phyloP scores from a whole-genome alignment of 768 basidiomycete genomes.

The Megacollybia marginata region DNA sequence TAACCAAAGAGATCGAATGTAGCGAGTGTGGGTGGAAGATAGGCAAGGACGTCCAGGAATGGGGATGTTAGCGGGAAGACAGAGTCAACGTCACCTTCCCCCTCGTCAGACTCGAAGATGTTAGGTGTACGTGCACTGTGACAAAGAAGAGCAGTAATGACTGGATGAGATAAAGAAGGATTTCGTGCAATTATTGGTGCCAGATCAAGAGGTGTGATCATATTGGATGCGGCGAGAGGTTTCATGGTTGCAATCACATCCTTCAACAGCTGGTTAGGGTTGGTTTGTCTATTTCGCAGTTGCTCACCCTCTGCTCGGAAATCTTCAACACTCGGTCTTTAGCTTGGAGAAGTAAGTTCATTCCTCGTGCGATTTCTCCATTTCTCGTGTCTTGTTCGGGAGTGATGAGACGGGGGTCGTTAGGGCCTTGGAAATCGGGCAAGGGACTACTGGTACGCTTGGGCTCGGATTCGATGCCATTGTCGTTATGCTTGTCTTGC shows the following conservation, averaged over 20 bases:
- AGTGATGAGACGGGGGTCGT: constrained; percentile 21
- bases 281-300: background rate
- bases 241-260: constrained; percentile 46
- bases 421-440: background rate
- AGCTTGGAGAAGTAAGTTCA: constrained; percentile 62
- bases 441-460: background rate
- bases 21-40: constrained; percentile 63
- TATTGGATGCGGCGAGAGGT: constrained; percentile 33
- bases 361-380: constrained; percentile 52
- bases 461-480: no score
- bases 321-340: constrained; percentile 68
- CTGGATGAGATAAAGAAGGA: constrained; percentile 60
- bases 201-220: constrained; percentile 65
- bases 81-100: no score
- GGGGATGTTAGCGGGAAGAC: constrained; percentile 5
- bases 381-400: constrained; percentile 50
- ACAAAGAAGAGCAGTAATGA: constrained; percentile 42
- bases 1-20: constrained; percentile 70
- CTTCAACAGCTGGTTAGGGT: background rate
- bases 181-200: constrained; percentile 60
- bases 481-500: constrained; percentile 6
- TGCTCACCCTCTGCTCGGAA: constrained; percentile 63
- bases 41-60: constrained; percentile 58
- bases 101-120: no score
- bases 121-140: no score